Evolutionary conservation across 1,284 basidiomycete species (phyloP).

Genomic region (Austropuccinia psidii): DNA sequence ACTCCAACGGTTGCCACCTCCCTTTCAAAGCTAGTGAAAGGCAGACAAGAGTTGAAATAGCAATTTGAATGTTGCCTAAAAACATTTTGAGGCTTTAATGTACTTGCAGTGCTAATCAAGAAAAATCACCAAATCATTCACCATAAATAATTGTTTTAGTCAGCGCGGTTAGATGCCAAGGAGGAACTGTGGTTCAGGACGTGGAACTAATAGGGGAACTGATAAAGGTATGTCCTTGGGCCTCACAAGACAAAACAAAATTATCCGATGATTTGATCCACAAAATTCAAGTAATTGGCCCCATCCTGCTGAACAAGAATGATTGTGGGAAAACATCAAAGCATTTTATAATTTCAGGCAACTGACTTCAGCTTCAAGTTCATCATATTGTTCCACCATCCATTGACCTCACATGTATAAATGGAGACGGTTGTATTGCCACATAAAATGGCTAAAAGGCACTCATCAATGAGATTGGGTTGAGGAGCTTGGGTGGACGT

Average conservation of each 20-base stretch:
- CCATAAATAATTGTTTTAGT: slow-evolving; percentile 12
- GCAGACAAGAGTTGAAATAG: neutral
- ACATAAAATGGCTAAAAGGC: neutral
- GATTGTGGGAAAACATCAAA: too few species aligned
- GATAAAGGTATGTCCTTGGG: neutral
- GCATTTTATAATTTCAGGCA: too few species aligned
- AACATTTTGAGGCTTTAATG: too few species aligned
- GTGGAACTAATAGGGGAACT: neutral
- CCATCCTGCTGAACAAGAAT: neutral
- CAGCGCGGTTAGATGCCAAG: slow-evolving; percentile 12
- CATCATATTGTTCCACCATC: slow-evolving; percentile 15
- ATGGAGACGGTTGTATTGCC: neutral
- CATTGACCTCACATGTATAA: slow-evolving; percentile 14
- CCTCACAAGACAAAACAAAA: slow-evolving; percentile 2
- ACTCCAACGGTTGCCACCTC: neutral
- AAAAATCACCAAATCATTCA: neutral
- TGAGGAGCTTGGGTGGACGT: too few species aligned
- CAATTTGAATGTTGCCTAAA: neutral
- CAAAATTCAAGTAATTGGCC: slow-evolving; percentile 18
- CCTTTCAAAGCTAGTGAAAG: slow-evolving; percentile 25
- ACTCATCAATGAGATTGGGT: too few species aligned
- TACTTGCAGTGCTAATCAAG: too few species aligned
- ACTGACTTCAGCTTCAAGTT: slow-evolving; percentile 16
- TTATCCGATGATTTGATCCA: slow-evolving; percentile 7
- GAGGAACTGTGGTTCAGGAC: neutral